These are phyloP conservation scores for Geum urbanum DNA, from an alignment of 306 rosid genomes.

Conservation along the genomic window DNA sequence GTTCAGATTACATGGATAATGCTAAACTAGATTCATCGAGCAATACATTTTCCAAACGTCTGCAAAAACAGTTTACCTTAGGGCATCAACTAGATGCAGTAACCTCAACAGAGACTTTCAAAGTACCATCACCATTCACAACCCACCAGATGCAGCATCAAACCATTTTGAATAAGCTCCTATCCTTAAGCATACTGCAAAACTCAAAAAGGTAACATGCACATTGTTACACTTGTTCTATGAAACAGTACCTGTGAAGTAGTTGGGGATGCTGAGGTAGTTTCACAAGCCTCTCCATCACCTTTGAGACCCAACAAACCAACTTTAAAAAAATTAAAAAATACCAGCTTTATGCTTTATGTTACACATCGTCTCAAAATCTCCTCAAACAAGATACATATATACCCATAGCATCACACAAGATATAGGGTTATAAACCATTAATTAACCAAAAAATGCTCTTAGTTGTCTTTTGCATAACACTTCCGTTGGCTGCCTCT, in stretches of 20 bases:
- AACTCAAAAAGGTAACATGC: conserved; percentile 20
- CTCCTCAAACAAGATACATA: not conserved
- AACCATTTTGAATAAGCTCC: conserved; percentile 99
- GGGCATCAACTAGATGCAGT: conserved; percentile 88
- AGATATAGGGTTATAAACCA: not conserved
- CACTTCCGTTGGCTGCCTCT: no score
- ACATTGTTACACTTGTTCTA: not conserved
- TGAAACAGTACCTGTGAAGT: conserved; percentile 69
- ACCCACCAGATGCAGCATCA: conserved; percentile 79
- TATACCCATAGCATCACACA: not conserved
- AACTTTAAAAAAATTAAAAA: not conserved
- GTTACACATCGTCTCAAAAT: not conserved
- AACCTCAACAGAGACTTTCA: conserved; percentile 95
- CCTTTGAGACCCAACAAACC: conserved; percentile 42
- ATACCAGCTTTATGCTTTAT: conserved; percentile 5
- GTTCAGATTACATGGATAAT: conserved; percentile 25
- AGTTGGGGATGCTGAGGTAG: conserved; percentile 87
- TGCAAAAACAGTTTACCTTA: conserved; percentile 50
- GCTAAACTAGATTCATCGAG: conserved; percentile 20
- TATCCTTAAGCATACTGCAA: conserved; percentile 83
- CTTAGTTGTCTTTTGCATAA: no score
- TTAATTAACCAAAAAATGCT: not conserved
- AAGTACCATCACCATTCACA: conserved; percentile 80
- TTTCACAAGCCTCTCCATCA: conserved; percentile 74
- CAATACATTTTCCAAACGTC: conserved; percentile 23